These are phyloP conservation scores for Plantago rigida DNA, from an alignment of 305 asterid genomes.

Conservation along the genomic window DNA sequence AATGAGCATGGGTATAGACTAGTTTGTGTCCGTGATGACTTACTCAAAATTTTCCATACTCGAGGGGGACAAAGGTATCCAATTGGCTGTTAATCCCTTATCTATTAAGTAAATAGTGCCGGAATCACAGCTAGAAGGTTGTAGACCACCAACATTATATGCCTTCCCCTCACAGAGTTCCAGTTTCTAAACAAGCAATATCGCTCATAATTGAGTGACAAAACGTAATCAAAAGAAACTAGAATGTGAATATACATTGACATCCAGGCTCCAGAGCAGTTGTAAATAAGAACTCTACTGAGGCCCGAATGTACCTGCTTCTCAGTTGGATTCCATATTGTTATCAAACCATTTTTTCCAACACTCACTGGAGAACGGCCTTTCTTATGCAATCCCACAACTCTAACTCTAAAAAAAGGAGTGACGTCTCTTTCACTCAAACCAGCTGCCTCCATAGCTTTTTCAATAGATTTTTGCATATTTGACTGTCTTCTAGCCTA, in stretches of 20 bases:
- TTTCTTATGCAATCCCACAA: constrained; percentile 62
- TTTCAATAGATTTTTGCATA: constrained; percentile 55
- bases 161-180: constrained; percentile 77
- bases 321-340: constrained; percentile 86
- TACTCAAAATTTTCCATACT: constrained; percentile 49
- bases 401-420: constrained; percentile 78
- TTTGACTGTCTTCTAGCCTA: constrained; percentile 59
- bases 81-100: constrained; percentile 58
- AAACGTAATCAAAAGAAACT: constrained; percentile 7
- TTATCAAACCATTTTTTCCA: constrained; percentile 57
- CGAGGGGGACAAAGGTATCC: constrained; percentile 55
- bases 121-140: constrained; percentile 62
- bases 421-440: constrained; percentile 64
- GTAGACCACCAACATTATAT: constrained; percentile 64
- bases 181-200: constrained; percentile 37
- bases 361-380: constrained; percentile 29
- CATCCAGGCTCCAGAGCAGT: constrained; percentile 6
- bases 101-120: constrained; percentile 68
- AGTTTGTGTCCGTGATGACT: constrained; percentile 27
- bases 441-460: constrained; percentile 78
- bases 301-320: constrained; percentile 50
- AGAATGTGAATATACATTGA: constrained; percentile 17
- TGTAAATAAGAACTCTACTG: constrained; percentile 11
- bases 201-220: constrained; percentile 8
- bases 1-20: background rate